phyloP scores from a whole-genome alignment of 163 green algal genomes.

The Scenedesmus sp. region DNA sequence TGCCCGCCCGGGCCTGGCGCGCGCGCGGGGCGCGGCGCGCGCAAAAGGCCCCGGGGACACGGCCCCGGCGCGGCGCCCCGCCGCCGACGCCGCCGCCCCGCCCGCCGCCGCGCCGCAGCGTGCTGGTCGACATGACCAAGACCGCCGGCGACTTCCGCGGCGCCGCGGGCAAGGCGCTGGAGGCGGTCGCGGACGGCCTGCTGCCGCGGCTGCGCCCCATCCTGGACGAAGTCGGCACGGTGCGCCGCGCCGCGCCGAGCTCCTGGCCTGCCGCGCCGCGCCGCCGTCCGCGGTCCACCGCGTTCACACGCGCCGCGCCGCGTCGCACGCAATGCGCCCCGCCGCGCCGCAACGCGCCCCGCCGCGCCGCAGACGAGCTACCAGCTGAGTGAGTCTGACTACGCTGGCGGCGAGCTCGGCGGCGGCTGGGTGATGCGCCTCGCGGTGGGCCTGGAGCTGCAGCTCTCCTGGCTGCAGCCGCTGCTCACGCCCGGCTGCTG shows the following conservation, averaged over 20 bases:
- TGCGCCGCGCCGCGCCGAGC: no score
- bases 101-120: neutral
- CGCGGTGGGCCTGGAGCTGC: conserved; percentile 64
- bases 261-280: no score
- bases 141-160: conserved; percentile 68
- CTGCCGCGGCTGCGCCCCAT: conserved; percentile 72
- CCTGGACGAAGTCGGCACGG: conserved; percentile 74
- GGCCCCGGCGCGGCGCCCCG: neutral
- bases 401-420: conserved; percentile 68
- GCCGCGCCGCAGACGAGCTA: conserved; percentile 63
- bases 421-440: conserved; percentile 70
- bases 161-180: conserved; percentile 65
- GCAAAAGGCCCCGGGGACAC: neutral
- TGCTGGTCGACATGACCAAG: conserved; percentile 44
- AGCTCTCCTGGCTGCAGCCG: conserved; percentile 74
- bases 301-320: no score
- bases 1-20: no score
- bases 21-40: no score
- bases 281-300: no score
- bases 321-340: no score
- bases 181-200: conserved; percentile 77
- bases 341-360: no score
- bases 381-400: conserved; percentile 78
- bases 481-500: conserved; percentile 75
- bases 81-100: neutral